Conservation (phyloP, 2,329 filamentous ascomycete species). For the Exutisphaerella laricina region DNA sequence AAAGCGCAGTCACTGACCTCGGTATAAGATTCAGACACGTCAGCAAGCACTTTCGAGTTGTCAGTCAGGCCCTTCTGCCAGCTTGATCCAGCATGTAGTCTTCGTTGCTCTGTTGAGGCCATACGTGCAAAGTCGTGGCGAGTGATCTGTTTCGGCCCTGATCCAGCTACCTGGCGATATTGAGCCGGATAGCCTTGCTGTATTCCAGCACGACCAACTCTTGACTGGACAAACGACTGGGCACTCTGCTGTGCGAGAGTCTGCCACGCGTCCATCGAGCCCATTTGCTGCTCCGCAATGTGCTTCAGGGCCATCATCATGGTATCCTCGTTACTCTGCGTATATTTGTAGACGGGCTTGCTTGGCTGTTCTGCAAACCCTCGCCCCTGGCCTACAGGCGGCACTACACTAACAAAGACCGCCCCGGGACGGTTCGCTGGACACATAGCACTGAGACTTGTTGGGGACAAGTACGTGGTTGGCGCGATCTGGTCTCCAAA, state of each 20-base stretch:
- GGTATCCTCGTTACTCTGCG: constrained; percentile 44
- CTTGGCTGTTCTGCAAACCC: constrained; percentile 31
- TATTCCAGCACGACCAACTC: constrained; percentile 14
- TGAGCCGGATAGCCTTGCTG: constrained; percentile 10
- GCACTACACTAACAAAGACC: constrained; percentile 62
- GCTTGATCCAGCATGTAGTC: no score
- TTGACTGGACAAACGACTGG: constrained; percentile 22
- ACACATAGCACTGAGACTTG: constrained; percentile 69
- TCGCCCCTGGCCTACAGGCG: constrained; percentile 23
- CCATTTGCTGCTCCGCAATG: constrained; percentile 33
- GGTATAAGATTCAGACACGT: constrained; percentile 15
- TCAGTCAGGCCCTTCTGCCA: no score
- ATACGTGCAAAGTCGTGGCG: no score
- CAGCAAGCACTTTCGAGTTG: no score
- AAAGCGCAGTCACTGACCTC: constrained; percentile 62
- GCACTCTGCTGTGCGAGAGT: constrained; percentile 26
- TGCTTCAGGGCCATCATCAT: constrained; percentile 53
- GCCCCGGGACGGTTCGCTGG: constrained; percentile 65
- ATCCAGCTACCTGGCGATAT: no score
- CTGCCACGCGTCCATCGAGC: constrained; percentile 30
- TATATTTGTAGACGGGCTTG: constrained; percentile 29
- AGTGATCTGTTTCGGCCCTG: no score
- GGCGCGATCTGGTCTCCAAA: constrained; percentile 68
- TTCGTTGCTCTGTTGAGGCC: no score
- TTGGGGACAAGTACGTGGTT: constrained; percentile 73